Conservation (phyloP, 495 filamentous ascomycete genomes). For the Penicillium paradoxum region DNA sequence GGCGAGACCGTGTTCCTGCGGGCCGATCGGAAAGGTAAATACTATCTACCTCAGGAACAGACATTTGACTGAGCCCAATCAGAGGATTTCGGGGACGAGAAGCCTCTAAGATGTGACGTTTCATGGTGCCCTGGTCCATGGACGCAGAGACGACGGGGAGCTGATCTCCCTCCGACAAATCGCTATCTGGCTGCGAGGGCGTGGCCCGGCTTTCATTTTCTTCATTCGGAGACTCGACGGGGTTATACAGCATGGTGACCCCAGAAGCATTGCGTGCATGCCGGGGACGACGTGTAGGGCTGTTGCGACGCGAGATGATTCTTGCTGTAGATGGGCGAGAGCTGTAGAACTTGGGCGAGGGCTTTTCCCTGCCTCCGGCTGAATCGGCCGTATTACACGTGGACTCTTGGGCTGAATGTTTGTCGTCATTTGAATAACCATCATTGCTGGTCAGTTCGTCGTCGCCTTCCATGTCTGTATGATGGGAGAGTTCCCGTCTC, state of each 20-base stretch:
- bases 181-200: constrained; percentile 18
- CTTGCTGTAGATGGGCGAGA: constrained; percentile 43
- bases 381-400: constrained; percentile 14
- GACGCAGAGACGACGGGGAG: constrained; percentile 19
- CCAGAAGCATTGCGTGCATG: constrained; percentile 62
- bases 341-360: constrained; percentile 40
- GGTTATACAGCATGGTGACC: constrained; percentile 68
- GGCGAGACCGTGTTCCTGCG: constrained; percentile 32
- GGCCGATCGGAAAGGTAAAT: constrained; percentile 37
- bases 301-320: constrained; percentile 34
- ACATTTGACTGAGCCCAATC: constrained; percentile 47
- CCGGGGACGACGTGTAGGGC: constrained; percentile 32
- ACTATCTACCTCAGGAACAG: constrained; percentile 46
- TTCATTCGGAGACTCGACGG: constrained; percentile 40
- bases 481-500: constrained; percentile 40
- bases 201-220: constrained; percentile 37
- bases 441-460: constrained; percentile 84
- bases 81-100: constrained; percentile 41
- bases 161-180: constrained; percentile 22
- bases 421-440: constrained; percentile 44
- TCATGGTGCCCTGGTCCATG: constrained; percentile 24
- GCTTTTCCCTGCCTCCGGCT: constrained; percentile 21
- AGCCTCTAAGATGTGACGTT: constrained; percentile 20
- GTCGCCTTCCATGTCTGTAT: constrained; percentile 80
- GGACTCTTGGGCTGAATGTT: constrained; percentile 33